Conservation (phyloP, 495 filamentous ascomycete species). For the Hypoxylon intermedium region DNA sequence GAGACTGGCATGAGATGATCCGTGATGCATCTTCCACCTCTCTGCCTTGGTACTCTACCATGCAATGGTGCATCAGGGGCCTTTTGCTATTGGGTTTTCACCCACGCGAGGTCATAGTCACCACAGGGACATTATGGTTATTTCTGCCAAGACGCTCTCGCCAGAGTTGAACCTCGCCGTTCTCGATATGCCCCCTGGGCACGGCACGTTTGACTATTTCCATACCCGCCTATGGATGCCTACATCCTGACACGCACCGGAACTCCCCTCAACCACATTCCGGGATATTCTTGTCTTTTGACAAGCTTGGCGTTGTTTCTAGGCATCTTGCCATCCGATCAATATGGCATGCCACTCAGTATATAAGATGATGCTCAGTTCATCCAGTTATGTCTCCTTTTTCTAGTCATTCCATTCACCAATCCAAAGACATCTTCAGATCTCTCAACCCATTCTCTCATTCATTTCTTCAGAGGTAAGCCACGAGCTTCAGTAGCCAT, state of each 20-base stretch:
- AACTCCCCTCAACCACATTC: constrained; percentile 49
- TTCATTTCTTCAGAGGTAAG: constrained; percentile 60
- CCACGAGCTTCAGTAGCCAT: constrained; percentile 4
- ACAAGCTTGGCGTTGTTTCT: constrained; percentile 51
- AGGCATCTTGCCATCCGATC: constrained; percentile 45
- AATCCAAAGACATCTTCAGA: constrained; percentile 45
- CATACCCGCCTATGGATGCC: constrained; percentile 45
- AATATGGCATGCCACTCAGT: constrained; percentile 35
- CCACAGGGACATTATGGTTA: constrained; percentile 8
- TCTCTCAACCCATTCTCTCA: constrained; percentile 46
- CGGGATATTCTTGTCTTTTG: constrained; percentile 48
- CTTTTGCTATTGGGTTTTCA: constrained; percentile 7
- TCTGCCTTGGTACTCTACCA: constrained; percentile 8
- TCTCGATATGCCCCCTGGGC: constrained; percentile 28
- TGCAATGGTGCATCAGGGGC: constrained; percentile 16
- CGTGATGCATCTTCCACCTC: constrained; percentile 11
- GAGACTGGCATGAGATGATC: constrained; percentile 23
- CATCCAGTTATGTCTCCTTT: constrained; percentile 35
- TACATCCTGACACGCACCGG: constrained; percentile 57
- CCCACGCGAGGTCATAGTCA: constrained; percentile 16
- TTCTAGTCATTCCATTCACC: constrained; percentile 51
- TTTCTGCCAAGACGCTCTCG: constrained; percentile 35
- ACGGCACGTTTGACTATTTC: constrained; percentile 51
- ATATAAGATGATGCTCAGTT: constrained; percentile 50
- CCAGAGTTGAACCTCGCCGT: constrained; percentile 34